Percentiles rank a stretch among this genome's conserved stretches.
These are phyloP conservation scores for Avena atlantica DNA, from an alignment of 176 grass and related monocot genomes.

Conservation along the genomic window DNA sequence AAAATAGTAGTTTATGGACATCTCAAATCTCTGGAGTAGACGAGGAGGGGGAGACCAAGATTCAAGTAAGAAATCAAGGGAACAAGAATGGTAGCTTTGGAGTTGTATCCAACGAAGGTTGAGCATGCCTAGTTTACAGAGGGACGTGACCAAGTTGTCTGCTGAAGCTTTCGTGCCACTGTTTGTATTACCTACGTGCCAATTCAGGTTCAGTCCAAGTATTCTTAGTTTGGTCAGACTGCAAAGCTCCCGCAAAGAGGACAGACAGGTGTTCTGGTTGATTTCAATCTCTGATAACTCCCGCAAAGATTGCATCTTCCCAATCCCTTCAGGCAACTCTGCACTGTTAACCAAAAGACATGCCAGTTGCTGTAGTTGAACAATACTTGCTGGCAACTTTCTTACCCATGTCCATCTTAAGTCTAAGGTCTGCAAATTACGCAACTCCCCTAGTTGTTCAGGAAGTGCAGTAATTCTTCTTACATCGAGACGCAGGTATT, in stretches of 20 bases:
- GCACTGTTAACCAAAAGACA: background rate
- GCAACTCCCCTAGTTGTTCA: slow-evolving; percentile 32
- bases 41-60: slow-evolving; percentile 13
- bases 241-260: slow-evolving; percentile 1
- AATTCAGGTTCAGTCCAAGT: slow-evolving; percentile 4
- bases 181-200: background rate
- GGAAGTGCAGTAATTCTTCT: slow-evolving; percentile 41
- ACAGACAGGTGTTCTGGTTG: background rate
- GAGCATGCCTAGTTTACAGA: background rate
- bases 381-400: slow-evolving; percentile 16
- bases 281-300: slow-evolving; percentile 35
- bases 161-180: background rate
- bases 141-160: slow-evolving; percentile 1
- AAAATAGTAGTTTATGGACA: slow-evolving; percentile 13
- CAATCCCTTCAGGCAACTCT: slow-evolving; percentile 26
- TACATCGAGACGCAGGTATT: slow-evolving; percentile 22
- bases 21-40: background rate
- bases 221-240: slow-evolving; percentile 10
- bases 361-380: slow-evolving; percentile 10
- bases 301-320: slow-evolving; percentile 1
- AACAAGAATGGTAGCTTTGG: background rate
- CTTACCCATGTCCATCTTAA: slow-evolving; percentile 25
- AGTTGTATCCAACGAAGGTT: background rate
- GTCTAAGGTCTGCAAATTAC: slow-evolving; percentile 43
- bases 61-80: slow-evolving; percentile 1